Evolutionary conservation across 768 basidiomycete species (phyloP), one percentile per base, ranked within the genome.

Genomic region (Leccinum fibrillosum): DNA sequence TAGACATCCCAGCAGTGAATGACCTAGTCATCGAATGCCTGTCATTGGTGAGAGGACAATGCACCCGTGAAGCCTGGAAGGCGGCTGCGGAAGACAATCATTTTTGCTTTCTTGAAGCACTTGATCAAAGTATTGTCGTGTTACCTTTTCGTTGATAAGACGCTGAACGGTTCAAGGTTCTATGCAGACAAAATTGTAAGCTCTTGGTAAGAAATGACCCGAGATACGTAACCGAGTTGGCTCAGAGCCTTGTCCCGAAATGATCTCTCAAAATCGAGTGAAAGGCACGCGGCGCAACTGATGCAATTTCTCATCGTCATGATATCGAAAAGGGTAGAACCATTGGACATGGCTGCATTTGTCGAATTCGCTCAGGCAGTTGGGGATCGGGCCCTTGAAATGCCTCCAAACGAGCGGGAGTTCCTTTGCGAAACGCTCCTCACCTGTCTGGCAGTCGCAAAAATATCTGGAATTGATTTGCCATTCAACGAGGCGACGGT

Each of bases 391-490:
- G 44, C 70, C 19, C 42, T 68, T 19, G 62, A 61, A 50, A 37
- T 30, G 23, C 53, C 58, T 19, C 28, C 28, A 25, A 44, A 59
- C 19, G 48, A 47, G 34, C 30, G 23, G 12, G 53, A 54, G 2
- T 54, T 69, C 21, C 64, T 82, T 39, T 70, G 71, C 30, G 74
- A 77, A 53, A 63, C 72, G 5, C 58, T 79, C 6, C 59, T 83
- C 51, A 68, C 61, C 10, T 72, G 74, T 35, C 63, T 76, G 17
- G 70, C 79, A 21, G 63, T 64, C n/a, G 62, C 56, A 44, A 62
- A 59, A 8, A 45, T 62, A 35, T 61, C 52, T 44, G 52, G 53
- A 34, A 53, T 62, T 51, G 56, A 62, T 12, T 53, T 62, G 10
- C 51, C 57, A 47, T 28, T 55, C 3, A 54, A 23, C 49, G 60